Evolutionary conservation across 768 basidiomycete genomes (phyloP), one percentile per base, ranked within the genome.

Genomic region (Butyriboletus loyo): DNA sequence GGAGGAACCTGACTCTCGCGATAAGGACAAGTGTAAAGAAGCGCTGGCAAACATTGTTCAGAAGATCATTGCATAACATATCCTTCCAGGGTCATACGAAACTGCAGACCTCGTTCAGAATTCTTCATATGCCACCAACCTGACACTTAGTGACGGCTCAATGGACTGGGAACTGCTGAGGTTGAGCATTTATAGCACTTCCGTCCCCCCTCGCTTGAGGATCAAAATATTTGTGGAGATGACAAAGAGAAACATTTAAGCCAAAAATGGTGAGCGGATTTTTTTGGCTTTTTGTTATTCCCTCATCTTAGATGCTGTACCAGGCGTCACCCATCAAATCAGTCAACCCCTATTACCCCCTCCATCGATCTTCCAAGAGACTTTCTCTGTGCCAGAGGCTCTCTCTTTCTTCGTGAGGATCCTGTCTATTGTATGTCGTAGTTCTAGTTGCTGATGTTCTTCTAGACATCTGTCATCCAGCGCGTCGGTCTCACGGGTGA

Each of bases 11-110:
- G 73, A 77, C 55, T 75, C 78, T 3, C 60, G 66, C 17, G 67
- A 77, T 36, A 80, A 75, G 55, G 72, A 81, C 56, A 73, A 71
- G 38, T 72, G 74, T 51, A 82, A 80, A 57, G 78, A 83, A 63
- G 74, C 79, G 41, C 66, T 89, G 61, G 80, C 80, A 57, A 71
- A 73, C 47, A 75, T 87, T 53, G 59, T 85, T 27, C 75, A 72
- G 15, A 76, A 77, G 37, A 74, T 86, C 28, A 66, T 85, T 19
- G 72, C 75, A 21, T 87, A 58, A 17, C 56, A 57, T 19, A 57
- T 57, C 30, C 49, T 57, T 46, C 56, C 56, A 43, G 45, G 30
- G 84, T 66, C 83, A 83, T 67, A 67, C 53, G 67, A 73, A 50
- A 63, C 68, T 1, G 50, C 56, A 14, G 71, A 72, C 13, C 73